Conservation (phyloP, 768 basidiomycete species). For the Suillus weaverae region DNA sequence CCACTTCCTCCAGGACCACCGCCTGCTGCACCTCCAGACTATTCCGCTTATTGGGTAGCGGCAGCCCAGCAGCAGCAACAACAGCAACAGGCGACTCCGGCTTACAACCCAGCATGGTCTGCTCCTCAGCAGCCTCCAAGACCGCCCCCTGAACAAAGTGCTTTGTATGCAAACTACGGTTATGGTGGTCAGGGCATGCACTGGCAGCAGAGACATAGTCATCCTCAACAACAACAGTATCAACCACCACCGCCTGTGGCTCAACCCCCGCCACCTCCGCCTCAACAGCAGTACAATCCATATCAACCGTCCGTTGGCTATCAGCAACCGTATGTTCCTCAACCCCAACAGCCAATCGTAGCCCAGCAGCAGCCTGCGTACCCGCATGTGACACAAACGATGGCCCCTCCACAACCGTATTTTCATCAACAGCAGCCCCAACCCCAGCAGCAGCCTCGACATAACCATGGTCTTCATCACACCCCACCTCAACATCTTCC, state of each 20-base stretch:
- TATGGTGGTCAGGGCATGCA: constrained; percentile 69
- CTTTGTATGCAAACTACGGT: constrained; percentile 89
- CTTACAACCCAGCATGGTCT: constrained; percentile 69
- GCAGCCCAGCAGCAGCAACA: constrained; percentile 50
- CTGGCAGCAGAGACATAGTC: constrained; percentile 70
- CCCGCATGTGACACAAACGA: constrained; percentile 40
- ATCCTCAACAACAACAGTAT: constrained; percentile 51
- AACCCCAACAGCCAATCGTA: constrained; percentile 52
- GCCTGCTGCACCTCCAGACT: constrained; percentile 72
- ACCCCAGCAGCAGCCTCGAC: constrained; percentile 43
- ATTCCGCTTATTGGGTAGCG: constrained; percentile 75
- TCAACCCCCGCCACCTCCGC: constrained; percentile 52
- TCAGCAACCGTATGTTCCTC: constrained; percentile 67
- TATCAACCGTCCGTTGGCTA: constrained; percentile 71
- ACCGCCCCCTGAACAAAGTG: constrained; percentile 76
- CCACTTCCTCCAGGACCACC: constrained; percentile 81
- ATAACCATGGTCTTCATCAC: constrained; percentile 55
- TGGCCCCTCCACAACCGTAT: constrained; percentile 42
- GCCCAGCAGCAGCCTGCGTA: constrained; percentile 40
- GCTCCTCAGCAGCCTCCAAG: constrained; percentile 60
- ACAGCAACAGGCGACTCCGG: constrained; percentile 52
- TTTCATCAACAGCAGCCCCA: constrained; percentile 40
- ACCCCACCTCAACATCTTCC: constrained; percentile 80
- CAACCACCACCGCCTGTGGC: constrained; percentile 51
- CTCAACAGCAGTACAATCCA: constrained; percentile 69